Evolutionary conservation across 2,329 filamentous ascomycete species (phyloP), one percentile per base, ranked within the genome.

Genomic region (Capronia coronata): DNA sequence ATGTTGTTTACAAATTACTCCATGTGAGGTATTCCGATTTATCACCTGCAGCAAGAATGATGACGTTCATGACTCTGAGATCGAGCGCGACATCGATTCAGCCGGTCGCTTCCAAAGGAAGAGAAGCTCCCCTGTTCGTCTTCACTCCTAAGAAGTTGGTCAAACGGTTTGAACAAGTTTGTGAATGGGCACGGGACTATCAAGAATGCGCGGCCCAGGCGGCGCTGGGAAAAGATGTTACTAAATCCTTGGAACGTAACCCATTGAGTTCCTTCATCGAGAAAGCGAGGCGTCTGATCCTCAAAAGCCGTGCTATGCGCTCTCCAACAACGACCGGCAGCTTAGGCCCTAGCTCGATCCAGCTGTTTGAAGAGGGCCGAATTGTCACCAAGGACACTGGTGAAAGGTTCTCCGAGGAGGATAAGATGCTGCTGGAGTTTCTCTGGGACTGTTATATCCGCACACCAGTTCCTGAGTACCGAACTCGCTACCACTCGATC

Each of bases 141-240:
- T 25, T 83, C 16, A 69, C 76, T 18, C 74, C 78, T 3, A 76
- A 74, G 50, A 63, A 69, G 19, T 70, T 79, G 32, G 70, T 76
- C 2, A 60, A 66, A 14, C 63, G 68, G 11, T 66, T 80, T 7
- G 67, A 75, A 32, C 67, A 68, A 16, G 78, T 82, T 3, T 68
- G 70, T 11, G 61, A 65, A 13, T 83, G 80, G 80, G 68, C 80
- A 18, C 73, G 78, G 42, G 71, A 75, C 43, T 78, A 75, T 64
- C 73, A 75, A 53, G 73, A 82, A 46, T 67, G 74, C 46, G 65
- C 73, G 43, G 64, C 68, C 11, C 58, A 62, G 29, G 60, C 67
- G 8, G 52, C 67, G 22, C 61, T 62, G 50, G 59, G 57, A 3
- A 63, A 65, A 32, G 59, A 62, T 1, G 48, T 58, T 21, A 45